Evolutionary conservation across 2,329 filamentous ascomycete species (phyloP).

Genomic region (Fusarium nematophilum): DNA sequence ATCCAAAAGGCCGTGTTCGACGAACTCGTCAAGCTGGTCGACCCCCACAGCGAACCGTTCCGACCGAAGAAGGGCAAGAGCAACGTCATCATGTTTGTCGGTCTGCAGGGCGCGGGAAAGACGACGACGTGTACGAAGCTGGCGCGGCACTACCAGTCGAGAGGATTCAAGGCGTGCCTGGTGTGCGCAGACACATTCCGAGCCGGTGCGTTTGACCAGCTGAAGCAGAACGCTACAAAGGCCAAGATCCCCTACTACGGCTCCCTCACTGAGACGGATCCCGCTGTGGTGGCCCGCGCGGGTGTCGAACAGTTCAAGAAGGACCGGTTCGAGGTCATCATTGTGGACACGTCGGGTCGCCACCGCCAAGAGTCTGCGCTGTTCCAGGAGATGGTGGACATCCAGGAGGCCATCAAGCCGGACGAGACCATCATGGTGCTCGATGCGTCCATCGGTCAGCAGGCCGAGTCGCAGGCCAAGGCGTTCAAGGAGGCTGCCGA

Average conservation of each 20-base stretch:
- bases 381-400: slow-evolving; percentile 98
- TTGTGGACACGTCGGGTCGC: slow-evolving; percentile 95
- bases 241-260: slow-evolving; percentile 99
- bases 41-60: slow-evolving; percentile 94
- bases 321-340: slow-evolving; percentile 97
- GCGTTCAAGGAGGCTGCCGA: slow-evolving; percentile 98
- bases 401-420: slow-evolving; percentile 85
- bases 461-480: slow-evolving; percentile 92
- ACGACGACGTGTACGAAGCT: slow-evolving; percentile 98
- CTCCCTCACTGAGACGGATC: slow-evolving; percentile 95
- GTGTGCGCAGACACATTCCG: slow-evolving; percentile 99
- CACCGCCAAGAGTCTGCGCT: slow-evolving; percentile 95
- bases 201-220: slow-evolving; percentile 96
- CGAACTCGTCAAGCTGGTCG: slow-evolving; percentile 93
- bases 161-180: slow-evolving; percentile 91
- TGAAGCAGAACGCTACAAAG: slow-evolving; percentile 99
- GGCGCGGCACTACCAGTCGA: slow-evolving; percentile 91
- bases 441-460: slow-evolving; percentile 95
- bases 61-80: slow-evolving; percentile 95
- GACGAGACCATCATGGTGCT: slow-evolving; percentile 99
- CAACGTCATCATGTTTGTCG: slow-evolving; percentile 99
- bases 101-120: slow-evolving; percentile 96
- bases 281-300: slow-evolving; percentile 90
- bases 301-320: slow-evolving; percentile 99
- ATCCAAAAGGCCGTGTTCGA: slow-evolving; percentile 99